A percentile compares a stretch with the other conserved stretches of the same genome.
phyloP scores from a whole-genome alignment of 352 stramenopile species.

The Globisporangium solare region DNA sequence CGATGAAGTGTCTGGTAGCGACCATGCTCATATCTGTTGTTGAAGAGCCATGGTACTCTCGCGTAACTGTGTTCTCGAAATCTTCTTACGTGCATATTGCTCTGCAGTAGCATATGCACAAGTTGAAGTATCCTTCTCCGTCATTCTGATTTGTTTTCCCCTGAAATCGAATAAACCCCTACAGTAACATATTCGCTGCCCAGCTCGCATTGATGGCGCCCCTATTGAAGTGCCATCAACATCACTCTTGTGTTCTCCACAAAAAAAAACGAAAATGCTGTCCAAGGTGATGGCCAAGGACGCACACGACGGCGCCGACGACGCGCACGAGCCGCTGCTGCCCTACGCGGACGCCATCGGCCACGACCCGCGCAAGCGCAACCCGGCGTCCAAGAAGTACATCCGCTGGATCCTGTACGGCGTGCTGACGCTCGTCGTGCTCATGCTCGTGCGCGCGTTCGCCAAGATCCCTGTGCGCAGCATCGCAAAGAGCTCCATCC shows the following conservation, averaged over 20 bases:
- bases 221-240: constrained; percentile 7
- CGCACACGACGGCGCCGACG: constrained; percentile 7
- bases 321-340: constrained; percentile 14
- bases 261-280: constrained; percentile 10
- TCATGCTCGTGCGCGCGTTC: constrained; percentile 33
- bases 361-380: not conserved
- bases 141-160: no score
- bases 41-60: no score
- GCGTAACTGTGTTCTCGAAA: no score
- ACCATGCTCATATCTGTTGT: no score
- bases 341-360: not conserved
- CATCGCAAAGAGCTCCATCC: constrained; percentile 55
- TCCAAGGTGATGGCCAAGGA: constrained; percentile 14
- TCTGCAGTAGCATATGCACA: no score
- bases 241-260: constrained; percentile 1
- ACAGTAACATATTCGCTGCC: no score
- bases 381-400: not conserved
- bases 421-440: constrained; percentile 20
- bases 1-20: no score
- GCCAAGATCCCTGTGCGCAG: constrained; percentile 46
- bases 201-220: not conserved
- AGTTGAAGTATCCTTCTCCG: no score
- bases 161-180: no score
- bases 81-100: no score
- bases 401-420: constrained; percentile 9